phyloP scores from a whole-genome alignment of 1,139 yeast genomes.

The Arxiozyma heterogenica region DNA sequence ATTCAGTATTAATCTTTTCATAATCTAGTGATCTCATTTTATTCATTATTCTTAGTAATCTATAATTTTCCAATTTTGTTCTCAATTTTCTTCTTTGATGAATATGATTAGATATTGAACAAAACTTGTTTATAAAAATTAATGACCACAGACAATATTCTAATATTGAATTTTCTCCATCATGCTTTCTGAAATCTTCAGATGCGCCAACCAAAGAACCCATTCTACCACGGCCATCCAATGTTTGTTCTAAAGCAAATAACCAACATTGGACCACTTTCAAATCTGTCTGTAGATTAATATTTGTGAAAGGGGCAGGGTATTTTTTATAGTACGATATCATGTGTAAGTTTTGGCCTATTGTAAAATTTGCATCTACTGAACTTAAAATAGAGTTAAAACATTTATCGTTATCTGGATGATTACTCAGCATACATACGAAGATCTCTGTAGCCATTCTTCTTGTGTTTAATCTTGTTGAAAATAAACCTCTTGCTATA shows the following conservation, averaged over 20 bases:
- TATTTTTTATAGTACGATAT: conserved; percentile 25
- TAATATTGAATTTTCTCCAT: conserved; percentile 59
- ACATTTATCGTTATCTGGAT: conserved; percentile 38
- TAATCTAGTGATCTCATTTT: conserved; percentile 55
- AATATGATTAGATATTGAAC: conserved; percentile 55
- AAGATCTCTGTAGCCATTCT: conserved; percentile 74
- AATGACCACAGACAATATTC: conserved; percentile 78
- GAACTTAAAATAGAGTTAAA: conserved; percentile 18
- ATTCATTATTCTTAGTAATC: conserved; percentile 54
- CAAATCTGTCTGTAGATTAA: conserved; percentile 29
- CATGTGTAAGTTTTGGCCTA: conserved; percentile 45
- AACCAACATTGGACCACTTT: conserved; percentile 84
- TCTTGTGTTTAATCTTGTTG: conserved; percentile 62
- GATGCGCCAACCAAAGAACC: conserved; percentile 91
- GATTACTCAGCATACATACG: conserved; percentile 39
- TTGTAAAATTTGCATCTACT: conserved; percentile 20
- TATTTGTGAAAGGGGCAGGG: conserved; percentile 16
- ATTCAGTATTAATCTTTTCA: conserved; percentile 57
- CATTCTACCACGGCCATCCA: conserved; percentile 82
- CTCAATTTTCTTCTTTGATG: conserved; percentile 67
- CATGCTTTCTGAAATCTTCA: conserved; percentile 58
- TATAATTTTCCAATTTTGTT: conserved; percentile 69
- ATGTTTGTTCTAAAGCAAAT: conserved; percentile 55
- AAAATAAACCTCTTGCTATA: conserved; percentile 49
- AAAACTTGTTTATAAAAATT: conserved; percentile 64